Evolutionary conservation across 306 rosid species (phyloP).

Genomic region (Morella rubra): DNA sequence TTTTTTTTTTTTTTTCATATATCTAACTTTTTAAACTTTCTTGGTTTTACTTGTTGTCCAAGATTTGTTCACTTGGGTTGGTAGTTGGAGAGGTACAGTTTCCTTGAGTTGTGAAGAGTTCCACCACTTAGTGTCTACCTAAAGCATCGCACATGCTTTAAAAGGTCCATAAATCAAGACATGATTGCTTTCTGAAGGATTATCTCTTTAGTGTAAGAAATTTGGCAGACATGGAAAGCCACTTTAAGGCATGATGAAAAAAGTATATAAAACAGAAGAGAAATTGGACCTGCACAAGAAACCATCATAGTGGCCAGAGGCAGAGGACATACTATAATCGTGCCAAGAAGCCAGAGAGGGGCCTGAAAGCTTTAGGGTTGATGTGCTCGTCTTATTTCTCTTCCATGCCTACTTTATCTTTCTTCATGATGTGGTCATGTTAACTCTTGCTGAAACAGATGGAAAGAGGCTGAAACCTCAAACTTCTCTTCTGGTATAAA

Average conservation of each 20-base stretch:
- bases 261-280: background rate
- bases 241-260: conserved; percentile 9
- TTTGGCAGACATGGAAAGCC: conserved; percentile 30
- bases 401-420: background rate
- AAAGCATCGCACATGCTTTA: conserved; percentile 30
- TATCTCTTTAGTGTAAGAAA: background rate
- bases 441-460: too few relatives aligned
- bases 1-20: background rate
- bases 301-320: background rate
- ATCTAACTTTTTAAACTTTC: background rate
- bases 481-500: too few relatives aligned
- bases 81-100: background rate
- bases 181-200: conserved; percentile 31
- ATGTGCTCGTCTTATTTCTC: too few relatives aligned
- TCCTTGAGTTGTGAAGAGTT: conserved; percentile 12
- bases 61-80: conserved; percentile 9
- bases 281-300: background rate
- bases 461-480: too few relatives aligned
- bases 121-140: conserved; percentile 39
- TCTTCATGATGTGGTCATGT: too few relatives aligned
- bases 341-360: background rate
- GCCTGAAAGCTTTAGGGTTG: too few relatives aligned
- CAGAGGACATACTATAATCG: background rate
- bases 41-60: background rate
- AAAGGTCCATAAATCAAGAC: conserved; percentile 34